These are phyloP conservation scores for Hortaea werneckii DNA, from an alignment of 2,329 filamentous ascomycete species.

Conservation along the genomic window DNA sequence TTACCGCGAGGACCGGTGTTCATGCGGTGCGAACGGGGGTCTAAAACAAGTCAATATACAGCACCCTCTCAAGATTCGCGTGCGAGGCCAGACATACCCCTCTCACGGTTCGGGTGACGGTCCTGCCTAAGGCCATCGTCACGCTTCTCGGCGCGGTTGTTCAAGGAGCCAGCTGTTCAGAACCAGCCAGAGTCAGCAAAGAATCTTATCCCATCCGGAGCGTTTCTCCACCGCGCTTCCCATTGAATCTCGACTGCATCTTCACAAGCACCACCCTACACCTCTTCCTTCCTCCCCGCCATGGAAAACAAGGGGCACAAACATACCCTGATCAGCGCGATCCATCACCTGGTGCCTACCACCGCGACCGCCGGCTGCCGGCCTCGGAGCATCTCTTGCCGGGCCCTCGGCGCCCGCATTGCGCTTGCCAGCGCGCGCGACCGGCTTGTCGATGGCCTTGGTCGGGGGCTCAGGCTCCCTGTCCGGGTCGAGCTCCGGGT, in stretches of 20 bases:
- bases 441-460: slow-evolving; percentile 80
- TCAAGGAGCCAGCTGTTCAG: slow-evolving; percentile 54
- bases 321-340: slow-evolving; percentile 83
- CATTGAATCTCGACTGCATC: no score
- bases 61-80: no score
- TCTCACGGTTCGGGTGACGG: slow-evolving; percentile 29
- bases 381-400: slow-evolving; percentile 25
- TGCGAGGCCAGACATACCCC: slow-evolving; percentile 18
- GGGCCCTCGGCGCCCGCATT: slow-evolving; percentile 69
- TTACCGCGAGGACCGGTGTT: background rate
- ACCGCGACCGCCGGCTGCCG: slow-evolving; percentile 36
- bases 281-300: background rate
- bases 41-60: slow-evolving; percentile 6
- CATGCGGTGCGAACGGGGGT: slow-evolving; percentile 24
- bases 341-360: slow-evolving; percentile 49
- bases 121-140: slow-evolving; percentile 54
- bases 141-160: slow-evolving; percentile 71
- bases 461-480: slow-evolving; percentile 66
- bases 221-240: no score
- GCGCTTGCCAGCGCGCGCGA: slow-evolving; percentile 71
- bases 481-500: slow-evolving; percentile 62
- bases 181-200: slow-evolving; percentile 5
- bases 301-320: background rate
- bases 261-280: background rate
- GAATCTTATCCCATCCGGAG: no score